These are phyloP conservation scores for Candida nemodendra DNA, from an alignment of 805 yeast genomes.

Conservation along the genomic window DNA sequence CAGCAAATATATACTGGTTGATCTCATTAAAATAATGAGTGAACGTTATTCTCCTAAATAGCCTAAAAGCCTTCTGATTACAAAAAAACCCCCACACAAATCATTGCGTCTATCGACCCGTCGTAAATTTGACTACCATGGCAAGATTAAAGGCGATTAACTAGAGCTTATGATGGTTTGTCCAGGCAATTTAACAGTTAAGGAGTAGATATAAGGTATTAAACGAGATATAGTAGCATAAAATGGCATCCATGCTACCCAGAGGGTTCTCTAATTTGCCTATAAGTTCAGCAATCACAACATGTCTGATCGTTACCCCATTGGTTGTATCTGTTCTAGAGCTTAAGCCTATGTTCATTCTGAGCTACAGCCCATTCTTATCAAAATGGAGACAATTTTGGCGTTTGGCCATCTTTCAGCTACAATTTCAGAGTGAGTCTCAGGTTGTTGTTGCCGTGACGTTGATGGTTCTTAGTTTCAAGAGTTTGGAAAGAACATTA, in stretches of 20 bases:
- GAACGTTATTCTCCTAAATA: too few relatives aligned
- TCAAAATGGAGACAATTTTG: constrained; percentile 56
- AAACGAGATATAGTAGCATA: too few relatives aligned
- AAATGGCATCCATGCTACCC: constrained; percentile 31
- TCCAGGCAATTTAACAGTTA: too few relatives aligned
- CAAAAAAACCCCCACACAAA: too few relatives aligned
- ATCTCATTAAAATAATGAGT: too few relatives aligned
- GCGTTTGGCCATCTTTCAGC: constrained; percentile 49
- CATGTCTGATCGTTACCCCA: constrained; percentile 37
- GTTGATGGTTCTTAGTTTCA: constrained; percentile 49
- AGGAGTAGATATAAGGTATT: too few relatives aligned
- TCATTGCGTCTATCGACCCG: too few relatives aligned
- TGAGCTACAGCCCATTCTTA: constrained; percentile 53
- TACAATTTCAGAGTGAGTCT: constrained; percentile 57
- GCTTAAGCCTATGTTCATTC: constrained; percentile 41
- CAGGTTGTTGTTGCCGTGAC: constrained; percentile 48
- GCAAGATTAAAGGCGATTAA: too few relatives aligned
- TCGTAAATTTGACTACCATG: too few relatives aligned
- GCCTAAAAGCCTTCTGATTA: too few relatives aligned
- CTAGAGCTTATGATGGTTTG: too few relatives aligned
- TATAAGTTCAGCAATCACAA: constrained; percentile 38
- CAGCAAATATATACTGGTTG: too few relatives aligned
- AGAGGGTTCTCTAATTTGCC: constrained; percentile 37
- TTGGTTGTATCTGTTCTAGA: constrained; percentile 43
- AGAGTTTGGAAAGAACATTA: constrained; percentile 54